A percentile compares a stretch with the other conserved stretches of the same genome.
phyloP scores from a whole-genome alignment of 768 basidiomycete genomes.

The Pleurotus giganteus region DNA sequence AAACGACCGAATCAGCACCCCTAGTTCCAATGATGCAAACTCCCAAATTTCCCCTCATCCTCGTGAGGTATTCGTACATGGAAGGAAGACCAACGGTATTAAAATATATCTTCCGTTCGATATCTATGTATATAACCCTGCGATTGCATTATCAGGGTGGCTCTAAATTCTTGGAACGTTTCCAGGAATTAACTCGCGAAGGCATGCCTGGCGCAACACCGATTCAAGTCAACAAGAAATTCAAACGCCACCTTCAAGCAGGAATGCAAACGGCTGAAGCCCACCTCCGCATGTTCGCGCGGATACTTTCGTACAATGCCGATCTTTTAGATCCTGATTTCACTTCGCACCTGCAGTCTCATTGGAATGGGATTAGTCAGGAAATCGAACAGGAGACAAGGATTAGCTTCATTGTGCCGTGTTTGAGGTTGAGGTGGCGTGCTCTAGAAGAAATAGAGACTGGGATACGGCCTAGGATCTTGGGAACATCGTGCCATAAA shows the following conservation, averaged over 20 bases:
- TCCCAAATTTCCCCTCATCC: conserved; percentile 16
- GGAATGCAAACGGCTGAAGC: conserved; percentile 17
- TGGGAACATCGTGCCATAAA: conserved; percentile 11
- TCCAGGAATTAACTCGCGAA: conserved; percentile 14
- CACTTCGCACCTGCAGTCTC: conserved; percentile 17
- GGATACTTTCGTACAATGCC: conserved; percentile 18
- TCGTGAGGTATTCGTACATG: conserved; percentile 17
- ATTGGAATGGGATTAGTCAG: conserved; percentile 17
- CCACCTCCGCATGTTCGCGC: conserved; percentile 19
- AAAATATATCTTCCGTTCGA: neutral
- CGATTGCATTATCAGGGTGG: conserved; percentile 12
- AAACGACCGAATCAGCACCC: conserved; percentile 10
- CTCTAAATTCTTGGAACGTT: conserved; percentile 17
- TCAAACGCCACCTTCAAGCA: conserved; percentile 12
- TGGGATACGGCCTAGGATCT: conserved; percentile 8
- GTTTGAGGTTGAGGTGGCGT: conserved; percentile 16
- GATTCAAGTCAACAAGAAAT: conserved; percentile 12
- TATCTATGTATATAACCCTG: neutral
- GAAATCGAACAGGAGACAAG: conserved; percentile 17
- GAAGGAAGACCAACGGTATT: conserved; percentile 15
- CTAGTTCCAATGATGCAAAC: conserved; percentile 20
- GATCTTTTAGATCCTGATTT: conserved; percentile 15
- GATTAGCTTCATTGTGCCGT: conserved; percentile 19
- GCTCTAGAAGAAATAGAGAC: conserved; percentile 21
- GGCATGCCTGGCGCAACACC: conserved; percentile 14